Base-by-base conservation (phyloP, 1,139 yeast species). In the Hansenula sp. region DNA sequence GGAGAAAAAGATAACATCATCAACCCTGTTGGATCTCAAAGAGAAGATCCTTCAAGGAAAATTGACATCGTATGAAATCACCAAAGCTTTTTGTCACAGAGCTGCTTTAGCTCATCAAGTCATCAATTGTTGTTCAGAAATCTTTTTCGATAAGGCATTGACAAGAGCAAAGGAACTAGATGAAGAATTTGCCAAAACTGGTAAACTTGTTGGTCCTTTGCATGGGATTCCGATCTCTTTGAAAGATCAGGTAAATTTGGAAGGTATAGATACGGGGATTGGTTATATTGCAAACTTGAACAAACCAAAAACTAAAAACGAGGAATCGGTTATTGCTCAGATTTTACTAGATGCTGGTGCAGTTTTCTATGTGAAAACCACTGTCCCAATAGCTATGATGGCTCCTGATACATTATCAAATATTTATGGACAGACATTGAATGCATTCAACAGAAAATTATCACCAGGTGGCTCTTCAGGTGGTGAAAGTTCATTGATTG, bases 141-240 rank as follows among this genome's bases (percentile, higher is more conserved):
- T 72, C 32, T 65, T 71, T 49, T 67, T 66, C 39, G 70, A 68
- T 4, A 50, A 48, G 27, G 75, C 73, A 1, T 51, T 72, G 15
- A 54, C 51, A 25, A 60, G 74, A 38, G 83, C 84, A 1, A 60
- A 67, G 47, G 64, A 63, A 45, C 64, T 77, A 48, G 85, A 80
- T 51, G 65, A 60, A 10, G 60, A 66, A 48, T 66, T 58, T 36
- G 49, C 49, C 5, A 47, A 56, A 33, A 59, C 58, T 19, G 76
- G 75, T 1, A 59, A 66, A 41, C 48, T 66, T 0, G 45, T 66
- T 13, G 85, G 86, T 15, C 82, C 84, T 5, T 62, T 84, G 30
- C 88, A 84, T 42, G 93, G 91, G 3, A 66, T 84, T 46, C 90
- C 90, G 19, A 71, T 84, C 40, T 79, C 89, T 1, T 55, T 83